These are phyloP conservation scores for Stephania cephalantha DNA, from an alignment of 164 flowering plant species.

Conservation along the genomic window DNA sequence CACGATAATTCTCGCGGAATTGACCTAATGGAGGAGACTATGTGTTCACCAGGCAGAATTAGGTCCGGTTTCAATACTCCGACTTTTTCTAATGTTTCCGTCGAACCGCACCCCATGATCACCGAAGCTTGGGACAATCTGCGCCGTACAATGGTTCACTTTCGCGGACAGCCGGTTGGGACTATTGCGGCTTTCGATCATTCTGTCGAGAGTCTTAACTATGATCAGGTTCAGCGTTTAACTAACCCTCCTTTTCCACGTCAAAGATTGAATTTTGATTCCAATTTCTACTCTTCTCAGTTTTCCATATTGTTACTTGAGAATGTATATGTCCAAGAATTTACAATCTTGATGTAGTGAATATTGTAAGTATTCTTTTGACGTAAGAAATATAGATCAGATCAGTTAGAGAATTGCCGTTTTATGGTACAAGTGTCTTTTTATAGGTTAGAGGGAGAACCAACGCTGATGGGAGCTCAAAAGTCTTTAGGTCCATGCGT, in stretches of 20 bases:
- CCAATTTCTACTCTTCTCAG: background rate
- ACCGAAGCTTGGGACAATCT: constrained; percentile 71
- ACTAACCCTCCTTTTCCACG: background rate
- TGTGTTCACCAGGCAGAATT: constrained; percentile 31
- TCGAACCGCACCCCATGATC: constrained; percentile 56
- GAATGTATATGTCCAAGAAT: background rate
- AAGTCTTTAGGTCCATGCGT: no score
- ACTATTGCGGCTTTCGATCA: constrained; percentile 72
- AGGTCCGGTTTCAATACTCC: constrained; percentile 43
- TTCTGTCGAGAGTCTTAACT: constrained; percentile 59
- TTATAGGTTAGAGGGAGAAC: no score
- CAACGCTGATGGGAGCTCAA: no score
- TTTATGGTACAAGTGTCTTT: no score
- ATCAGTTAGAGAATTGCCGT: no score
- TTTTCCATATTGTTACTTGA: background rate
- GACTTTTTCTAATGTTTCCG: constrained; percentile 26
- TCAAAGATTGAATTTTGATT: background rate
- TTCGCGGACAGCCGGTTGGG: constrained; percentile 76
- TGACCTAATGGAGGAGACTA: constrained; percentile 33
- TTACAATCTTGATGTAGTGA: background rate
- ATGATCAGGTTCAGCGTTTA: constrained; percentile 55
- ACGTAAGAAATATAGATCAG: no score
- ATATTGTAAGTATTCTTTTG: no score
- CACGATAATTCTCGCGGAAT: constrained; percentile 20
- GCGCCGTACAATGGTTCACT: constrained; percentile 53